phyloP scores from a whole-genome alignment of 164 flowering plant species.

The Piper longum region DNA sequence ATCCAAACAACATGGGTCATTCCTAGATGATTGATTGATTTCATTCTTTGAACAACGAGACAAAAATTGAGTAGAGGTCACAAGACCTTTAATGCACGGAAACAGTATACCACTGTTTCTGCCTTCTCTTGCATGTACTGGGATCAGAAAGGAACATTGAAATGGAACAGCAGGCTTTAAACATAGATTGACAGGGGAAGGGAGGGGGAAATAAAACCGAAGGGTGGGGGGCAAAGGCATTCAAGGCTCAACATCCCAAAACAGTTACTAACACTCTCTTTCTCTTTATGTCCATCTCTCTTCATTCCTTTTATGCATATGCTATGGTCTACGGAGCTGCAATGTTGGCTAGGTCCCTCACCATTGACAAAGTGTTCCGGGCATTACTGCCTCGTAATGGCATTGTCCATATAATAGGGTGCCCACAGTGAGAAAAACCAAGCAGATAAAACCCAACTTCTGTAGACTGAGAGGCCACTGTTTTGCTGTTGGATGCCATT shows the following conservation, averaged over 20 bases:
- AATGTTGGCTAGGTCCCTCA: background rate
- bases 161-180: background rate
- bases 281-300: background rate
- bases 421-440: background rate
- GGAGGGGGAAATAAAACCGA: background rate
- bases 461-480: background rate
- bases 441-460: background rate
- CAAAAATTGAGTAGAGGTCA: background rate
- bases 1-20: no score
- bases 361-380: background rate
- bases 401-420: background rate
- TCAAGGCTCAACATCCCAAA: background rate
- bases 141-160: background rate
- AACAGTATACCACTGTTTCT: background rate
- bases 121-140: background rate
- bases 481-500: background rate
- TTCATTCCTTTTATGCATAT: background rate
- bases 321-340: background rate
- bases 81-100: background rate
- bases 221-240: background rate
- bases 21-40: no score
- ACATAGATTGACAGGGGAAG: background rate
- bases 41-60: background rate
- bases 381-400: background rate
- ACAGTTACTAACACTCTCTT: background rate